phyloP scores from a whole-genome alignment of 768 basidiomycete genomes.

The Psilocybe sp. region DNA sequence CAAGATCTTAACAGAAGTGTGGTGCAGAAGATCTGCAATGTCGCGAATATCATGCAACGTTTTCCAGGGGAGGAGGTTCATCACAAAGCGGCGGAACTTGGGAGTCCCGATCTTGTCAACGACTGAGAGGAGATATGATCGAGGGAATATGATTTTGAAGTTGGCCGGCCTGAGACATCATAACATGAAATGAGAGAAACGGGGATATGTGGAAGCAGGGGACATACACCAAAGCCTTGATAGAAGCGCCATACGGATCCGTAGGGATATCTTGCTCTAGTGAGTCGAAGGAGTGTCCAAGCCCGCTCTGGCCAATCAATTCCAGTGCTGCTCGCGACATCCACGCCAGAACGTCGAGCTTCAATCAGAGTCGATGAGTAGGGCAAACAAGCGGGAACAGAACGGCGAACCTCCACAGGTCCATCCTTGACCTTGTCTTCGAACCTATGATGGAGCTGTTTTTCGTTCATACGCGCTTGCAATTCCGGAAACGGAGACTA shows the following conservation, averaged over 20 bases:
- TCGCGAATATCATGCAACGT: slow-evolving; percentile 24
- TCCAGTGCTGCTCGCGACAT: slow-evolving; percentile 43
- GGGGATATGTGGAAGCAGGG: not conserved
- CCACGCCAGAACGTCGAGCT: slow-evolving; percentile 12
- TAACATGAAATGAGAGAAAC: not conserved
- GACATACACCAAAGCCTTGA: slow-evolving; percentile 30
- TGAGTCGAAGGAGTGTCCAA: slow-evolving; percentile 42
- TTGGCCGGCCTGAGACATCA: slow-evolving; percentile 11
- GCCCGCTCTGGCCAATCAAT: slow-evolving; percentile 45
- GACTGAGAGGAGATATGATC: slow-evolving; percentile 15
- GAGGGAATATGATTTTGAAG: slow-evolving; percentile 10
- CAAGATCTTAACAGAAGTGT: slow-evolving; percentile 33
- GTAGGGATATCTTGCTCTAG: slow-evolving; percentile 26
- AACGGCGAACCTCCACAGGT: slow-evolving; percentile 10
- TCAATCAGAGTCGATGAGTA: not conserved
- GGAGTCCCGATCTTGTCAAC: slow-evolving; percentile 8
- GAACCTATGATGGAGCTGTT: slow-evolving; percentile 25
- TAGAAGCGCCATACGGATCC: slow-evolving; percentile 29
- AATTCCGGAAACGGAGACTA: not conserved
- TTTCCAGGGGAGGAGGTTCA: slow-evolving; percentile 30
- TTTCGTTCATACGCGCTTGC: not conserved
- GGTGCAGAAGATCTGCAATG: slow-evolving; percentile 32
- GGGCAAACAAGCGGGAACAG: too few species aligned
- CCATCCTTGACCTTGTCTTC: slow-evolving; percentile 17
- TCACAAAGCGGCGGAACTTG: slow-evolving; percentile 29